These are phyloP conservation scores for Suhomyces sp. DNA, from an alignment of 805 yeast species.

Conservation along the genomic window DNA sequence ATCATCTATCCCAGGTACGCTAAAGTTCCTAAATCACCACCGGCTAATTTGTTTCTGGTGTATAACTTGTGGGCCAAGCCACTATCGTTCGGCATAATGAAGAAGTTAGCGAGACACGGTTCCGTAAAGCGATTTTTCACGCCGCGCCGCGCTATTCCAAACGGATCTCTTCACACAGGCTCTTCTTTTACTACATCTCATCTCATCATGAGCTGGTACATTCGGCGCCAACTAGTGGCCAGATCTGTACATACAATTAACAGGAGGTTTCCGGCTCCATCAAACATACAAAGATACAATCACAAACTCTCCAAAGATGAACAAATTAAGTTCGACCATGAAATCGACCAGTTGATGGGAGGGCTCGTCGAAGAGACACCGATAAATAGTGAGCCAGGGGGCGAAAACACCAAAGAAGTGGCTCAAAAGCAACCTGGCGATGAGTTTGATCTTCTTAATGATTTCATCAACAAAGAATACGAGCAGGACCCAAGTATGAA, in stretches of 20 bases:
- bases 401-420: background rate
- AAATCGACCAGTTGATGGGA: background rate
- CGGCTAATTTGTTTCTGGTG: background rate
- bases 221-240: background rate
- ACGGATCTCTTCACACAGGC: background rate
- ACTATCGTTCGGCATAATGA: background rate
- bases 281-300: background rate
- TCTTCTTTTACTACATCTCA: background rate
- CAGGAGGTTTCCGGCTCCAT: background rate
- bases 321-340: background rate
- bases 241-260: background rate
- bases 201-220: background rate
- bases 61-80: background rate
- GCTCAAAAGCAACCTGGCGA: background rate
- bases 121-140: background rate
- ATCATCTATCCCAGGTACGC: background rate
- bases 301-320: background rate
- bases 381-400: background rate
- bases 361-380: background rate
- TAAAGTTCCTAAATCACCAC: background rate
- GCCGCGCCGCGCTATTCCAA: background rate
- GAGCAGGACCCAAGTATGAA: conserved; percentile 1
- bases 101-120: background rate
- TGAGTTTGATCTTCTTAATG: conserved; percentile 11
- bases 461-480: conserved; percentile 10